phyloP scores from a whole-genome alignment of 495 filamentous ascomycete species.

The Annulohypoxylon stygium region DNA sequence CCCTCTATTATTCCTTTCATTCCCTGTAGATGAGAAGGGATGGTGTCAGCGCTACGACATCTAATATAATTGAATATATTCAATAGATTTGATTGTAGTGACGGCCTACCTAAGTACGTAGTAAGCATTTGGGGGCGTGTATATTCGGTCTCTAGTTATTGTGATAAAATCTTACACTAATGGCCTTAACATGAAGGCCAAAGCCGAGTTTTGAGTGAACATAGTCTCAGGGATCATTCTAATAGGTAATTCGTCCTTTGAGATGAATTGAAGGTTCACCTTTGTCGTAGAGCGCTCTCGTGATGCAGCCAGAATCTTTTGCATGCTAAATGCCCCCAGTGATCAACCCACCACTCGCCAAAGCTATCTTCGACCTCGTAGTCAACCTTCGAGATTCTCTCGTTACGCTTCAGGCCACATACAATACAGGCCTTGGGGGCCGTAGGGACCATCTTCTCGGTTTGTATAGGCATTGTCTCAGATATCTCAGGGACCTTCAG shows the following conservation, averaged over 20 bases:
- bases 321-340: conserved; percentile 88
- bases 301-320: conserved; percentile 86
- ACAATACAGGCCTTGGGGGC: conserved; percentile 85
- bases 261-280: conserved; percentile 58
- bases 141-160: conserved; percentile 8
- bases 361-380: conserved; percentile 86
- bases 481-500: conserved; percentile 76
- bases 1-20: background rate
- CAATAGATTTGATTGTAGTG: conserved; percentile 3
- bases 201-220: background rate
- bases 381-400: conserved; percentile 81
- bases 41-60: background rate
- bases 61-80: background rate
- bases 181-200: background rate
- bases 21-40: background rate
- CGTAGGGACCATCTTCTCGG: conserved; percentile 73
- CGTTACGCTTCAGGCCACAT: conserved; percentile 88
- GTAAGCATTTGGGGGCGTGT: background rate
- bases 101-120: background rate
- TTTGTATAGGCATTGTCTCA: conserved; percentile 71
- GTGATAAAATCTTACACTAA: conserved; percentile 6
- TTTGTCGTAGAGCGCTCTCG: conserved; percentile 71
- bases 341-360: conserved; percentile 95
- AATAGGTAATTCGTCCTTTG: conserved; percentile 16
- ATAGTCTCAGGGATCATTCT: background rate